phyloP scores from a whole-genome alignment of 2,329 filamentous ascomycete genomes.

The Cucurbitaria berberidis region DNA sequence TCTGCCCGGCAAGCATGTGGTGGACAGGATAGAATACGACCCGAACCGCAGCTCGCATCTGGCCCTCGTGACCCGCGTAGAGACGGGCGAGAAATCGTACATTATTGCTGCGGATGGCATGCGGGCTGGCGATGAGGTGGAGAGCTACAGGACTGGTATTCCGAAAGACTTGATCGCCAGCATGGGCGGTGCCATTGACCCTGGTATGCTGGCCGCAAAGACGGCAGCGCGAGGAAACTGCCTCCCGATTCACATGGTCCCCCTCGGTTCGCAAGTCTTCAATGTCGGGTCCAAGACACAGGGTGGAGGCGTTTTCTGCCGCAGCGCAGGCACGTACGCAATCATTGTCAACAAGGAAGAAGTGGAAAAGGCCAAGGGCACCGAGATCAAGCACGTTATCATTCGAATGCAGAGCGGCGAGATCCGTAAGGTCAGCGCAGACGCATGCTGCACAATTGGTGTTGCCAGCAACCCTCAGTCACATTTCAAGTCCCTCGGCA shows the following conservation, averaged over 20 bases:
- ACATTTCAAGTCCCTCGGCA: constrained; percentile 89
- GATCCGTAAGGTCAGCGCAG: constrained; percentile 83
- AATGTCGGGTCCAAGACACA: constrained; percentile 79
- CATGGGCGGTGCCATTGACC: constrained; percentile 93
- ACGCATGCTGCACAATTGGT: constrained; percentile 93
- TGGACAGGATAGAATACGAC: constrained; percentile 96
- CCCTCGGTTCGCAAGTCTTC: constrained; percentile 89
- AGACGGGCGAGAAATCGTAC: constrained; percentile 80
- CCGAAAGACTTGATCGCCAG: constrained; percentile 83
- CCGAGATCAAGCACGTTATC: constrained; percentile 78
- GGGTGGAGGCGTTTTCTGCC: constrained; percentile 85
- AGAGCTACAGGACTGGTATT: constrained; percentile 91
- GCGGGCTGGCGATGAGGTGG: constrained; percentile 86
- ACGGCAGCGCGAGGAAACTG: constrained; percentile 96
- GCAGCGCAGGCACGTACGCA: constrained; percentile 91
- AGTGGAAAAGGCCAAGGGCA: constrained; percentile 60
- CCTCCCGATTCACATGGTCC: constrained; percentile 92
- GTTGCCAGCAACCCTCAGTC: constrained; percentile 92
- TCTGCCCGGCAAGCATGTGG: constrained; percentile 79
- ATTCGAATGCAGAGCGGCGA: constrained; percentile 92
- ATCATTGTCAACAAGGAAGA: constrained; percentile 90
- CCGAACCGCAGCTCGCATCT: constrained; percentile 93
- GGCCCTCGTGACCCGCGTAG: constrained; percentile 78
- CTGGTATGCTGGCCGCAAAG: constrained; percentile 92
- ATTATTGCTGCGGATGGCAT: constrained; percentile 95